These are phyloP conservation scores for Trichoderma semiorbis DNA, from an alignment of 2,329 filamentous ascomycete species.

Conservation along the genomic window DNA sequence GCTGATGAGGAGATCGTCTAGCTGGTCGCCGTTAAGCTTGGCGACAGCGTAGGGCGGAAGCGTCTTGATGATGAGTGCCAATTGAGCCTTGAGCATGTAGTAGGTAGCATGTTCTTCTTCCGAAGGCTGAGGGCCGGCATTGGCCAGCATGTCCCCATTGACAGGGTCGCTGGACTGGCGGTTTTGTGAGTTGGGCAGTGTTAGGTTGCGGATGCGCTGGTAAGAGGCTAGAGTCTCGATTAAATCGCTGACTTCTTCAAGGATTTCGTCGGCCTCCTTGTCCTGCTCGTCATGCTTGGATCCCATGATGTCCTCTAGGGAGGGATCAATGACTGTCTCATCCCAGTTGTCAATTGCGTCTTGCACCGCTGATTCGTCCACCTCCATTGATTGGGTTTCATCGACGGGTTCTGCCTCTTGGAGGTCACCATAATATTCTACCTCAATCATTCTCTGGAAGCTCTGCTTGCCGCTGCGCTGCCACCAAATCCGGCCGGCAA, in stretches of 20 bases:
- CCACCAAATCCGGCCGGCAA: slow-evolving; percentile 73
- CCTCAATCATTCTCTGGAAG: slow-evolving; percentile 62
- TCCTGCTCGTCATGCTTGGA: slow-evolving; percentile 57
- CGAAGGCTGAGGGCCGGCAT: slow-evolving; percentile 64
- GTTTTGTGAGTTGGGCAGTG: slow-evolving; percentile 61
- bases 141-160: slow-evolving; percentile 64
- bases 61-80: slow-evolving; percentile 68
- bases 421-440: slow-evolving; percentile 42
- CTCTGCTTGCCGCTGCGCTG: slow-evolving; percentile 63
- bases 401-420: slow-evolving; percentile 37
- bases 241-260: slow-evolving; percentile 70
- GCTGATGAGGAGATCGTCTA: slow-evolving; percentile 80
- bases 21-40: slow-evolving; percentile 78
- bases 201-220: slow-evolving; percentile 73
- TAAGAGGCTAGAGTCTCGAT: slow-evolving; percentile 74
- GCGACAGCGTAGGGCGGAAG: slow-evolving; percentile 83
- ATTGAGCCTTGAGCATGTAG: slow-evolving; percentile 69
- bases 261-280: slow-evolving; percentile 65
- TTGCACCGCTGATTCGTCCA: slow-evolving; percentile 52
- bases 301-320: slow-evolving; percentile 51
- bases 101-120: slow-evolving; percentile 62
- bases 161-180: slow-evolving; percentile 60
- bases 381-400: slow-evolving; percentile 34
- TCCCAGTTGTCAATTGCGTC: slow-evolving; percentile 58
- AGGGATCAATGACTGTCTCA: slow-evolving; percentile 55